A percentile compares a stretch with the other conserved stretches of the same genome.
phyloP scores from a whole-genome alignment of 257 asterid genomes.

The Apocynum venetum region DNA sequence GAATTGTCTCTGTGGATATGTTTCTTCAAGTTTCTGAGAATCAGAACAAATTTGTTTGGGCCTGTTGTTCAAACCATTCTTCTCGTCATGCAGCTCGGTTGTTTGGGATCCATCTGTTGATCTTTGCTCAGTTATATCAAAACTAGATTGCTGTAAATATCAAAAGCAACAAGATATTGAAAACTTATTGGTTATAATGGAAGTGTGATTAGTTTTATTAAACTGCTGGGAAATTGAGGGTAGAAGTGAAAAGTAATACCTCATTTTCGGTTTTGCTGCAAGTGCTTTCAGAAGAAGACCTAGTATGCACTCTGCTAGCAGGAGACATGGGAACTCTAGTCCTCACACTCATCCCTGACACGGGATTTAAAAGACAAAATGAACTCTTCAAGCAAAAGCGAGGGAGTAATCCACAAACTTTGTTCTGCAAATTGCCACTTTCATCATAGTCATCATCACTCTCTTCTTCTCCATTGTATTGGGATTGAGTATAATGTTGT shows the following conservation, averaged over 20 bases:
- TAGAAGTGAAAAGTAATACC: conserved; percentile 34
- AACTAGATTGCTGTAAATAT: conserved; percentile 38
- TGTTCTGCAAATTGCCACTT: conserved; percentile 27
- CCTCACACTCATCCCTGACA: conserved; percentile 60
- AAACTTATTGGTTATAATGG: background rate
- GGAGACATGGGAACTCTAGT: conserved; percentile 47
- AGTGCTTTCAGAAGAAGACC: conserved; percentile 42
- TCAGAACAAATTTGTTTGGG: conserved; percentile 1
- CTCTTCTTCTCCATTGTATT: conserved; percentile 41
- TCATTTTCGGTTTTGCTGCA: conserved; percentile 43
- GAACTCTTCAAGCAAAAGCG: conserved; percentile 63
- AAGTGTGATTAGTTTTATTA: background rate
- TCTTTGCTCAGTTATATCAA: conserved; percentile 35
- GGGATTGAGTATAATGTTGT: conserved; percentile 36
- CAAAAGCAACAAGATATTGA: background rate
- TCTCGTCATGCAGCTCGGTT: conserved; percentile 25
- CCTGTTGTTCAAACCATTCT: conserved; percentile 19
- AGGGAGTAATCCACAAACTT: conserved; percentile 73
- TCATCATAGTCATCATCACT: conserved; percentile 44
- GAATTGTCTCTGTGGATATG: conserved; percentile 12
- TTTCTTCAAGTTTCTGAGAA: conserved; percentile 15
- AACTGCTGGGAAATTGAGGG: background rate
- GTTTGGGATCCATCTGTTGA: conserved; percentile 32
- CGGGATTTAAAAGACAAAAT: conserved; percentile 45
- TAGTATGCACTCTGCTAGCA: conserved; percentile 34